Conservation (phyloP, 257 asterid species). For the Ilex aquifolium region DNA sequence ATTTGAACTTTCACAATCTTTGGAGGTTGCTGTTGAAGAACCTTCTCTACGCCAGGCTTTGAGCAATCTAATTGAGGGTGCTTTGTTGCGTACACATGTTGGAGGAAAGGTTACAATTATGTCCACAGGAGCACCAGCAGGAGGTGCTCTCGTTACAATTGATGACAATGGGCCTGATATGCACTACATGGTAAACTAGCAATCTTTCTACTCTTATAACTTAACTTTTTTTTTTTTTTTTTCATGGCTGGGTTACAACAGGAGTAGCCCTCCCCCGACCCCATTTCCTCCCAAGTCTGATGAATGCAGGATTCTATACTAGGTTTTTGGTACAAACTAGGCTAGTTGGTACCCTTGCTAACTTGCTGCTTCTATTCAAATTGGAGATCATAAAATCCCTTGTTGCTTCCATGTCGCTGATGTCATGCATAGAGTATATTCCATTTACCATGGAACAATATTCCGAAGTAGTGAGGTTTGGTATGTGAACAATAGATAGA, state of each 20-base stretch:
- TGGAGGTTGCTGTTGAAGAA: conserved; percentile 77
- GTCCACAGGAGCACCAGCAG: conserved; percentile 79
- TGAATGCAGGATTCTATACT: too few species aligned
- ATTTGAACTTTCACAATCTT: conserved; percentile 51
- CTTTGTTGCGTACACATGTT: conserved; percentile 65
- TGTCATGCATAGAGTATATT: too few species aligned
- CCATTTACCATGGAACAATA: too few species aligned
- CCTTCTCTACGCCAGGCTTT: conserved; percentile 91
- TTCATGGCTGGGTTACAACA: neutral
- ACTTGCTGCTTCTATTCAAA: too few species aligned
- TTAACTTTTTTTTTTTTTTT: neutral
- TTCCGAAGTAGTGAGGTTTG: too few species aligned
- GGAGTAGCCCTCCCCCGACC: too few species aligned
- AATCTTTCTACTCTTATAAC: neutral
- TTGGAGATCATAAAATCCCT: too few species aligned
- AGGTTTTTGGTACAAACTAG: too few species aligned
- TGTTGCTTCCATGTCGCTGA: too few species aligned
- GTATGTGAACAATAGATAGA: too few species aligned
- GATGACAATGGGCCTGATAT: conserved; percentile 97
- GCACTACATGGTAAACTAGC: conserved; percentile 80
- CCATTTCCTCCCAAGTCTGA: too few species aligned
- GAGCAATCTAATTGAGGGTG: conserved; percentile 91
- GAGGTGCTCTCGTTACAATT: conserved; percentile 75
- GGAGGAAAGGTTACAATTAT: conserved; percentile 73
- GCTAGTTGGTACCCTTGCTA: too few species aligned